A percentile compares a stretch with the other conserved stretches of the same genome.
These are phyloP conservation scores for Psilocybe cyanescens DNA, from an alignment of 768 basidiomycete species.

Conservation along the genomic window DNA sequence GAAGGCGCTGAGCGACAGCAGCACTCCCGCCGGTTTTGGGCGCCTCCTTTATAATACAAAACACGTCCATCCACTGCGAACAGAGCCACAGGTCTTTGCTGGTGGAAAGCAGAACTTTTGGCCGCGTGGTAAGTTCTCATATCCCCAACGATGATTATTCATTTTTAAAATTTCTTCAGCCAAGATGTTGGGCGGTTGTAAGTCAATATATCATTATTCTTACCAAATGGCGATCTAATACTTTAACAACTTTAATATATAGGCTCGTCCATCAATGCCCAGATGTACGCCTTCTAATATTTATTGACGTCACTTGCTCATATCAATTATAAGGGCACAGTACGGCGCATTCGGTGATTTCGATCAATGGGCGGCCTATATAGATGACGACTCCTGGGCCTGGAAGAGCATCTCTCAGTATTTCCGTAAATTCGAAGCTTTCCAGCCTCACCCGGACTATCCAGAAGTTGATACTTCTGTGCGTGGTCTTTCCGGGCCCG, in stretches of 20 bases:
- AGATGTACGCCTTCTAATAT: constrained; percentile 34
- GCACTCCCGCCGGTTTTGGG: constrained; percentile 43
- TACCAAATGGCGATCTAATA: not conserved
- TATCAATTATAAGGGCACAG: constrained; percentile 47
- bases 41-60: constrained; percentile 40
- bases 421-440: constrained; percentile 70
- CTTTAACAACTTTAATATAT: not conserved
- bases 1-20: constrained; percentile 37
- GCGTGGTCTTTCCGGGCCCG: constrained; percentile 57
- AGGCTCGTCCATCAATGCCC: constrained; percentile 73
- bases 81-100: constrained; percentile 57
- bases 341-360: constrained; percentile 72
- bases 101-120: constrained; percentile 51
- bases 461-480: constrained; percentile 52
- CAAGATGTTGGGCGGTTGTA: constrained; percentile 72
- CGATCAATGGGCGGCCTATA: constrained; percentile 62
- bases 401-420: constrained; percentile 65
- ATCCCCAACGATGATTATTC: not conserved
- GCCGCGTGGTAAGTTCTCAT: constrained; percentile 57
- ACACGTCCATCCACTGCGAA: constrained; percentile 54
- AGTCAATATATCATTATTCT: constrained; percentile 25
- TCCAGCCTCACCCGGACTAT: constrained; percentile 50
- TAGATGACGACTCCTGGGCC: constrained; percentile 62
- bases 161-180: constrained; percentile 33
- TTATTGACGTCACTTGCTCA: not conserved